Percentiles rank a stretch among this genome's conserved stretches.
These are phyloP conservation scores for Davidsoniella neocaledoniae DNA, from an alignment of 2,329 filamentous ascomycete species.

Conservation along the genomic window DNA sequence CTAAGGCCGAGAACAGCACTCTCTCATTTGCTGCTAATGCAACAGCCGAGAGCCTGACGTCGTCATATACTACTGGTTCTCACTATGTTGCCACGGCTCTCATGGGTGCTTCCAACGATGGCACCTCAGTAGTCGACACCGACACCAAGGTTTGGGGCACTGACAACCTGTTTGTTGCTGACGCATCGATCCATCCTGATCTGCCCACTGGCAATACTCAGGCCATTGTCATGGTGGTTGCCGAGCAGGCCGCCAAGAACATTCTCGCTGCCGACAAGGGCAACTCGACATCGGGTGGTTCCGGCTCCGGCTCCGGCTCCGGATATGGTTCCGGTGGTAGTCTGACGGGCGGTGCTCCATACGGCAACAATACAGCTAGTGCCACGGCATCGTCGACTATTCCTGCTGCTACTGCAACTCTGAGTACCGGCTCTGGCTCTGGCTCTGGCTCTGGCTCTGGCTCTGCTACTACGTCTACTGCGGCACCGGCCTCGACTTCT, in stretches of 20 bases:
- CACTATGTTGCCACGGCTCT: constrained; percentile 27
- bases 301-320: neutral
- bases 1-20: constrained; percentile 32
- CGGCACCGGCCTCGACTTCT: neutral
- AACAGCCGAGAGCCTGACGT: constrained; percentile 35
- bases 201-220: constrained; percentile 52
- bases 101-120: constrained; percentile 20
- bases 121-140: constrained; percentile 43
- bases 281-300: neutral
- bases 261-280: constrained; percentile 11
- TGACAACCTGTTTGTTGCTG: constrained; percentile 51
- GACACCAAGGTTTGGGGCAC: constrained; percentile 50
- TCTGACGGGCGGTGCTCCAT: too few species aligned
- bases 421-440: neutral
- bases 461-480: neutral
- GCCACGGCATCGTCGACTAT: neutral
- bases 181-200: constrained; percentile 52
- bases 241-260: constrained; percentile 40
- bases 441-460: neutral
- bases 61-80: constrained; percentile 44
- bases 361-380: neutral
- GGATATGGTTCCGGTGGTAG: neutral
- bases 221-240: constrained; percentile 45
- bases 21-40: constrained; percentile 26
- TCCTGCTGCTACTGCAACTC: neutral